Evolutionary conservation across 2,329 filamentous ascomycete genomes (phyloP).

Genomic region (Colletotrichum chlorophyti): DNA sequence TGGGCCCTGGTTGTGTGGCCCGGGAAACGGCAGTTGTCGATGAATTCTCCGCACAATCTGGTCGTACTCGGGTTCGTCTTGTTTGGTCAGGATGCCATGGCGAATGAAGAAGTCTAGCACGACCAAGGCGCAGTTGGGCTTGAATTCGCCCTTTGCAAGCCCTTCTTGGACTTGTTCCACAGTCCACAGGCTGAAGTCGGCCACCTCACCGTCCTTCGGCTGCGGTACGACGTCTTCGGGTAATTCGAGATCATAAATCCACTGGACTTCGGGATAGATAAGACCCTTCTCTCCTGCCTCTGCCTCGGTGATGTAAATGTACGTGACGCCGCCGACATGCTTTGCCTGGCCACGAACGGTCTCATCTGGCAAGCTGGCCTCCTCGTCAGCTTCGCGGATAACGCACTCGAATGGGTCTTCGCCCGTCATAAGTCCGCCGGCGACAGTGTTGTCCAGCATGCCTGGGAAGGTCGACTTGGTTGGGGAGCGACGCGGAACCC

Average conservation of each 20-base stretch:
- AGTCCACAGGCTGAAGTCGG: conserved; percentile 79
- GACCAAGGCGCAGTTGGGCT: conserved; percentile 88
- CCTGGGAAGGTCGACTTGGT: conserved; percentile 86
- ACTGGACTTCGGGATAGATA: conserved; percentile 90
- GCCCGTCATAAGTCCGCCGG: conserved; percentile 79
- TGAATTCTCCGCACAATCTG: conserved; percentile 80
- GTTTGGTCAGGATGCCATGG: conserved; percentile 78
- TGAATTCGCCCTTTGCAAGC: conserved; percentile 78
- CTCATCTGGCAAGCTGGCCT: conserved; percentile 78
- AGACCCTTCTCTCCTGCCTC: conserved; percentile 83
- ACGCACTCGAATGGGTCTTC: conserved; percentile 83
- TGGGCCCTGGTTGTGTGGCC: conserved; percentile 54
- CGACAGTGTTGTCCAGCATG: conserved; percentile 96
- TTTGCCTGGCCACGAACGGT: conserved; percentile 68
- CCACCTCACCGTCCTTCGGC: conserved; percentile 89
- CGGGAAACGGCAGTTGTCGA: conserved; percentile 81
- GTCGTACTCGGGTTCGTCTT: conserved; percentile 80
- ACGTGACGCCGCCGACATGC: conserved; percentile 76
- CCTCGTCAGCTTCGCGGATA: conserved; percentile 86
- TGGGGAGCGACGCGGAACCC: conserved; percentile 79
- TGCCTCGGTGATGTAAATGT: conserved; percentile 80
- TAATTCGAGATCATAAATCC: conserved; percentile 88
- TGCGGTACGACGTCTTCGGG: conserved; percentile 70
- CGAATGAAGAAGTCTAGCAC: conserved; percentile 90
- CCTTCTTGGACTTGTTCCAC: conserved; percentile 78